Conservation (phyloP, 177 flowering plant species). For the Vitis hybrid region DNA sequence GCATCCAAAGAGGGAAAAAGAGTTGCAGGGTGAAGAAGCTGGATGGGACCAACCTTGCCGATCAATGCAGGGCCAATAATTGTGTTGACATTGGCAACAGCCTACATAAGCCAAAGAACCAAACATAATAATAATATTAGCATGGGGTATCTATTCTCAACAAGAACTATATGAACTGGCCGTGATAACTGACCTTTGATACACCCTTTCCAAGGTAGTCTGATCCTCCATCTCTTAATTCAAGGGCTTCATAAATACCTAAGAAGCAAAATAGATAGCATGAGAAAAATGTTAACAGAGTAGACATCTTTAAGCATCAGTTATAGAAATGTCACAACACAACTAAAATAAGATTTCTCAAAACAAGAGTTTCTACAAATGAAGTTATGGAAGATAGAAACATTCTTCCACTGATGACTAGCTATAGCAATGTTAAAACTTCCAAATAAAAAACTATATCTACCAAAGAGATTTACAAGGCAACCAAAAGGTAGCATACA, state of each 20-base stretch:
- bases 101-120: slow-evolving; percentile 30
- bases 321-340: not conserved
- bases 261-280: not conserved
- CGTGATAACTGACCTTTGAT: slow-evolving; percentile 44
- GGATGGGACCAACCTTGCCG: slow-evolving; percentile 49
- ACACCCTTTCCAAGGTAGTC: slow-evolving; percentile 94
- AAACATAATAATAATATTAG: not conserved
- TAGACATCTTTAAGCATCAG: not conserved
- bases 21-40: not conserved
- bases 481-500: too few species aligned
- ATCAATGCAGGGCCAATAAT: slow-evolving; percentile 63
- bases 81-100: slow-evolving; percentile 64
- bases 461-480: too few species aligned
- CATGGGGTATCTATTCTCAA: not conserved
- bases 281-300: not conserved
- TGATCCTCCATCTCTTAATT: slow-evolving; percentile 81
- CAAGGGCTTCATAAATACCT: slow-evolving; percentile 92
- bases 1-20: too few species aligned
- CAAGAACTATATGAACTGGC: not conserved
- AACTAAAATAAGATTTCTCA: too few species aligned
- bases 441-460: too few species aligned
- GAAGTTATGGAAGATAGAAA: too few species aligned
- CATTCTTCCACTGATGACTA: too few species aligned
- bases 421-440: too few species aligned
- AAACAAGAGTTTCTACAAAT: too few species aligned